These are phyloP conservation scores for Paramecium octaurelia DNA, from an alignment of 73 alveolate genomes.

Conservation along the genomic window DNA sequence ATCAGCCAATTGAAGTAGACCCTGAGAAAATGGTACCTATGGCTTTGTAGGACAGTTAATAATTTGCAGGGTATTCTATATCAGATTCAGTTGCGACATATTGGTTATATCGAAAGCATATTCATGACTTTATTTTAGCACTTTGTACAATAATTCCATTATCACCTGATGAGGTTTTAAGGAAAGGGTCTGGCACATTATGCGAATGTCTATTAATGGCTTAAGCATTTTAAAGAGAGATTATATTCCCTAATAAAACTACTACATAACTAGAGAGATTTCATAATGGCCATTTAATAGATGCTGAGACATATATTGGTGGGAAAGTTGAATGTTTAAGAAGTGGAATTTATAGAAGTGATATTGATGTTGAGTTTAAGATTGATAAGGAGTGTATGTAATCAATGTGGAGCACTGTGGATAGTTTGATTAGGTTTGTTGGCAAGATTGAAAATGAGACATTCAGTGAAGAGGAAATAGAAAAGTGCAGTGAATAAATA, in stretches of 20 bases:
- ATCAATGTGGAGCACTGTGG: conserved; percentile 78
- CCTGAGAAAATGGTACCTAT: conserved; percentile 98
- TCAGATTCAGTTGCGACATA: conserved; percentile 99
- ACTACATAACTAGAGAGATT: conserved; percentile 87
- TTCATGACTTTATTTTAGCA: conserved; percentile 99
- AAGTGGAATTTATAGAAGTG: conserved; percentile 98
- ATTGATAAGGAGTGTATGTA: conserved; percentile 83
- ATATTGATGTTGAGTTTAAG: conserved; percentile 93
- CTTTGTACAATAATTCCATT: conserved; percentile 99
- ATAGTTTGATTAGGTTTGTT: conserved; percentile 68
- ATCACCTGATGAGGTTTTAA: conserved; percentile 98
- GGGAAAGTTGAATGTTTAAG: conserved; percentile 99
- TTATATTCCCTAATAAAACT: conserved; percentile 97
- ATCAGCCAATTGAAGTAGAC: conserved; percentile 99
- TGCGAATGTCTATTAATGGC: conserved; percentile 97
- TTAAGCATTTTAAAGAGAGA: conserved; percentile 93
- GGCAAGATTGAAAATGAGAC: conserved; percentile 58
- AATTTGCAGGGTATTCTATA: conserved; percentile 98
- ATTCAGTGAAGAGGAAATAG: conserved; percentile 62
- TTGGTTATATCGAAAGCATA: conserved; percentile 94
- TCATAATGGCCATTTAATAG: conserved; percentile 93
- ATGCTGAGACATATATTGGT: conserved; percentile 97
- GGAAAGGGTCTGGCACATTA: conserved; percentile 99
- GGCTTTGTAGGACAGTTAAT: conserved; percentile 96
- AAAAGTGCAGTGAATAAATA: conserved; percentile 49